These are phyloP conservation scores for Colletotrichum camelliae DNA, from an alignment of 2,329 filamentous ascomycete genomes.

Conservation along the genomic window DNA sequence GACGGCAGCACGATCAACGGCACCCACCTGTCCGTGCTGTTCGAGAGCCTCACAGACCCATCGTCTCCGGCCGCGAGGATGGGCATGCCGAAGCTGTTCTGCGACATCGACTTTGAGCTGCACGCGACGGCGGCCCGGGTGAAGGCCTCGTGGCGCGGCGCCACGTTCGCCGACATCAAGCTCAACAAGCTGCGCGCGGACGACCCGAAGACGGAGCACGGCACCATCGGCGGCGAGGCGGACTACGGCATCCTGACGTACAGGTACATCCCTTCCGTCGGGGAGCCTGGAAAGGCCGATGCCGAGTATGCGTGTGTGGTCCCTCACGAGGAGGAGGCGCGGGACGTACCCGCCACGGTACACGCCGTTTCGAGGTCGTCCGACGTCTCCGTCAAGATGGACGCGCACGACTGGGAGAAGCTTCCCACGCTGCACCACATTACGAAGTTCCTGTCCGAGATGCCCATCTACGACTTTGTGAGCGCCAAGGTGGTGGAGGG, in stretches of 20 bases:
- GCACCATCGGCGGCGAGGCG: conserved; percentile 19
- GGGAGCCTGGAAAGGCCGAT: conserved; percentile 55
- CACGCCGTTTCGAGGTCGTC: conserved; percentile 38
- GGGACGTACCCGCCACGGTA: conserved; percentile 31
- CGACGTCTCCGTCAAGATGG: conserved; percentile 50
- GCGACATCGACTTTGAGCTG: conserved; percentile 50
- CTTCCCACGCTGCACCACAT: conserved; percentile 68
- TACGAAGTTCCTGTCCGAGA: conserved; percentile 52
- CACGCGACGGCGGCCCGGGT: conserved; percentile 36
- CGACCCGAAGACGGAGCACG: conserved; percentile 28
- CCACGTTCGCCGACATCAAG: conserved; percentile 42
- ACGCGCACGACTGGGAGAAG: conserved; percentile 54
- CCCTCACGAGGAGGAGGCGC: conserved; percentile 37
- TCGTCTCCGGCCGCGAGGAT: conserved; percentile 66
- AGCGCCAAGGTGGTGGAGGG: conserved; percentile 61
- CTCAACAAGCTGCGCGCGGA: conserved; percentile 37
- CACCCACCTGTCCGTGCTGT: conserved; percentile 61
- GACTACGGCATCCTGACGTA: conserved; percentile 60
- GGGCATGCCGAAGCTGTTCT: conserved; percentile 65
- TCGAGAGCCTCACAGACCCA: conserved; percentile 65
- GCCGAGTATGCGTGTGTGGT: conserved; percentile 55
- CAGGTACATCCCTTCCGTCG: conserved; percentile 62
- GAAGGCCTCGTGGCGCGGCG: conserved; percentile 46
- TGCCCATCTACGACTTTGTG: conserved; percentile 63
- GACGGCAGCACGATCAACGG: conserved; percentile 53